Evolutionary conservation across 768 basidiomycete species (phyloP).

Genomic region (Cystobasidiopsis lactophilus): DNA sequence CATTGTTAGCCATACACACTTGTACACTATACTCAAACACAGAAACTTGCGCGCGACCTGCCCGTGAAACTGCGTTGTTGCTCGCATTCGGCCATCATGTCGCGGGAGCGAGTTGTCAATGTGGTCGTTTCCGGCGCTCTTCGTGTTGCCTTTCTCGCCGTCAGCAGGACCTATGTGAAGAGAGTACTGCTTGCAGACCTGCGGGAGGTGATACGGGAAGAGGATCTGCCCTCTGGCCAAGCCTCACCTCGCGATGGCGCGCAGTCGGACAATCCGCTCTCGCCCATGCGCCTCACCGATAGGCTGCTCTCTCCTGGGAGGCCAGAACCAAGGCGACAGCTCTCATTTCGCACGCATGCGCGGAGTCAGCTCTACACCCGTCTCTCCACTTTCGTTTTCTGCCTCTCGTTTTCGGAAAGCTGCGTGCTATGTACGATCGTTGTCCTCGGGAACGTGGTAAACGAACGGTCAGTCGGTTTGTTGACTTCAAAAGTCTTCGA

Average conservation of each 20-base stretch:
- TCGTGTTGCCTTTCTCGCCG: neutral
- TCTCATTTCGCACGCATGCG: neutral
- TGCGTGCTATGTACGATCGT: slow-evolving; percentile 18
- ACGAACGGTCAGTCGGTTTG: slow-evolving; percentile 16
- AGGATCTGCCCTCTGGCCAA: neutral
- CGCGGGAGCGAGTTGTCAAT: too few relatives aligned
- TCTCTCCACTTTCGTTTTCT: slow-evolving; percentile 12
- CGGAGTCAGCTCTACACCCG: neutral
- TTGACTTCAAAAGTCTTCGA: too few relatives aligned
- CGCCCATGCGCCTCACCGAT: neutral
- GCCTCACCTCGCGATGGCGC: neutral
- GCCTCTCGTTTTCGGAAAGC: slow-evolving; percentile 19
- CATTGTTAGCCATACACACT: too few relatives aligned
- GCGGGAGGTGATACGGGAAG: neutral
- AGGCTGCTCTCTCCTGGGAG: neutral
- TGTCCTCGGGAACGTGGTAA: slow-evolving; percentile 16
- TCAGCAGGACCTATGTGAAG: neutral
- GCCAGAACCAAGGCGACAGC: neutral
- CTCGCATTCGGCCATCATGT: too few relatives aligned
- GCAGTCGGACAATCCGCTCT: neutral
- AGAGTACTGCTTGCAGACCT: neutral
- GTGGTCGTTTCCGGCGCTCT: neutral
- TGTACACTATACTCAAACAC: too few relatives aligned
- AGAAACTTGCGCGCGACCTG: too few relatives aligned
- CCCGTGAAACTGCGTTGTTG: too few relatives aligned